Evolutionary conservation across 2,329 filamentous ascomycete species (phyloP).

Genomic region (Lasiodiplodia sp.): DNA sequence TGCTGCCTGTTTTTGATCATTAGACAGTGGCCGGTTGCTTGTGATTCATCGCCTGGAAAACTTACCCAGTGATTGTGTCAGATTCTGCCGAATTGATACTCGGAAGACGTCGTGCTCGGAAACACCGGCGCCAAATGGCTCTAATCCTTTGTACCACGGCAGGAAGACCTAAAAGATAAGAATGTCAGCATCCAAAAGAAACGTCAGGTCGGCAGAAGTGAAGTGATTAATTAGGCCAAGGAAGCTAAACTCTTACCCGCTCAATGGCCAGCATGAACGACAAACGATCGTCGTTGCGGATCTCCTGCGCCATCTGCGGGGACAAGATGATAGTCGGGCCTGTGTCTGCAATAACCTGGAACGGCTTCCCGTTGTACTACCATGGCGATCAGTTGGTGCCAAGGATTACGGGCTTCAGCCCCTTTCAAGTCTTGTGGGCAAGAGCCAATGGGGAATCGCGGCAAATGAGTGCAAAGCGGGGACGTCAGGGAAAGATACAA

Average conservation of each 20-base stretch:
- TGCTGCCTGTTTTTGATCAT: constrained; percentile 1
- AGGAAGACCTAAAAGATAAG: neutral
- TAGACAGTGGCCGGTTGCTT: neutral
- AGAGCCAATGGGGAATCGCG: neutral
- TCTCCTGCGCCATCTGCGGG: constrained; percentile 13
- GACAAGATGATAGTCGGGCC: constrained; percentile 1
- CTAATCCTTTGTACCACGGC: neutral
- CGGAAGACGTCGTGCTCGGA: neutral
- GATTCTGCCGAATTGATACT: neutral
- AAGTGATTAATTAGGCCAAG: too few species aligned
- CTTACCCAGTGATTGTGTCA: constrained; percentile 17
- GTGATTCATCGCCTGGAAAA: neutral
- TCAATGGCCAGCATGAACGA: constrained; percentile 3
- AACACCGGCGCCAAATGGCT: neutral
- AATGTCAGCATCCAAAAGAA: neutral
- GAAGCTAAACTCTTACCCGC: constrained; percentile 10
- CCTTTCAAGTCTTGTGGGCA: neutral
- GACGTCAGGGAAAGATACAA: neutral
- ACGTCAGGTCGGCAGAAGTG: neutral
- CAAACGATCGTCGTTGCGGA: constrained; percentile 16
- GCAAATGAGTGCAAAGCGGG: too few species aligned
- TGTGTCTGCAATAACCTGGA: neutral
- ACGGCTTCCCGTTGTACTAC: constrained; percentile 4
- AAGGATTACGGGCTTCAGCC: neutral
- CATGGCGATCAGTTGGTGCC: neutral